These are phyloP conservation scores for Saposhnikovia divaricata DNA, from an alignment of 129 eudicot genomes.

Conservation along the genomic window DNA sequence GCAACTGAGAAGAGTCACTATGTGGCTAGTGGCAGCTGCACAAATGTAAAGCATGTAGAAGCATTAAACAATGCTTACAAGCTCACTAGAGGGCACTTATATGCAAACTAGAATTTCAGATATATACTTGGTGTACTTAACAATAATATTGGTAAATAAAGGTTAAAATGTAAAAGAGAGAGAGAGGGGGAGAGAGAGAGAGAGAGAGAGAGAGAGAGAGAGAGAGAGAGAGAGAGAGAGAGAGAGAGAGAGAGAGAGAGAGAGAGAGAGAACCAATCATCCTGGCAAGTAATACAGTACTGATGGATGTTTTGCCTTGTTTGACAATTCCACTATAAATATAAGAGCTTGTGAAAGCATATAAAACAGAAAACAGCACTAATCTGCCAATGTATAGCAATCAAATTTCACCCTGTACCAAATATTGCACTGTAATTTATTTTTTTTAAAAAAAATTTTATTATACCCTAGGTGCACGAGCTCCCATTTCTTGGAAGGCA, in stretches of 20 bases:
- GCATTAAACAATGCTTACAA: neutral
- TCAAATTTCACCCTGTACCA: neutral
- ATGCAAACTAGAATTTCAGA: neutral
- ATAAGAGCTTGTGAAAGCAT: neutral
- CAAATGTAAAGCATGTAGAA: conserved; percentile 7
- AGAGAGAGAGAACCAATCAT: too few species aligned
- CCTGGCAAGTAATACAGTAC: neutral
- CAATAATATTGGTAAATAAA: neutral
- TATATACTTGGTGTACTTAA: neutral
- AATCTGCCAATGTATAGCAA: neutral
- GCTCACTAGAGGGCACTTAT: neutral
- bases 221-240: too few species aligned
- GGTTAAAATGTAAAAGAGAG: too few species aligned
- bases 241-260: too few species aligned
- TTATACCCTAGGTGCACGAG: conserved; percentile 92
- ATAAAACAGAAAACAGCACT: neutral
- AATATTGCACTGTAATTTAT: neutral
- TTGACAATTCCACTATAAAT: neutral
- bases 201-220: too few species aligned
- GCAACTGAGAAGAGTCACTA: neutral
- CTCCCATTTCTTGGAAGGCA: conserved; percentile 93
- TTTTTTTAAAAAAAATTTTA: neutral
- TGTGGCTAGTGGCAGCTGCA: conserved; percentile 9
- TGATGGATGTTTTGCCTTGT: neutral
- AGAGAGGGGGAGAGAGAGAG: too few species aligned